phyloP scores from a whole-genome alignment of 208 protist species.

The Vickermania spadyakhi region DNA sequence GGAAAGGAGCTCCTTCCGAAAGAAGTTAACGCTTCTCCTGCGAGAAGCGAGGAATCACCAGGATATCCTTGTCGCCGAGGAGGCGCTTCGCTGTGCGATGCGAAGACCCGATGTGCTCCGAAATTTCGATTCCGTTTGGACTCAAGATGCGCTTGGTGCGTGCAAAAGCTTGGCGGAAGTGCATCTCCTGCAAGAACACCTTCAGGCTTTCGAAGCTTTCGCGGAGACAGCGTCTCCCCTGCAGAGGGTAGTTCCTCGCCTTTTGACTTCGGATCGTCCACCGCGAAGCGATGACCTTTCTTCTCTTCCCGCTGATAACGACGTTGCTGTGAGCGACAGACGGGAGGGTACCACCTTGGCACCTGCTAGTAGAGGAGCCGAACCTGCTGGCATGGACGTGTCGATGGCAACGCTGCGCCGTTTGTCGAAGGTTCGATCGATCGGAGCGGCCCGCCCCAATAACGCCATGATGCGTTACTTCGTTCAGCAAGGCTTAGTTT shows the following conservation, averaged over 20 bases:
- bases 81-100: conserved; percentile 30
- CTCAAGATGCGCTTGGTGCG: conserved; percentile 50
- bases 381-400: conserved; percentile 10
- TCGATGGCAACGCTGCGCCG: conserved; percentile 19
- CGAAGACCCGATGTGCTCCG: conserved; percentile 13
- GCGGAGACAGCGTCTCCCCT: not conserved
- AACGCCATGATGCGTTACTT: conserved; percentile 77
- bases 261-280: not conserved
- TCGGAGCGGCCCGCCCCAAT: conserved; percentile 39
- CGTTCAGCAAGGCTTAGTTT: conserved; percentile 54
- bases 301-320: too few species aligned
- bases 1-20: conserved; percentile 37
- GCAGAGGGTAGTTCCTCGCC: not conserved
- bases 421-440: conserved; percentile 24
- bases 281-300: too few species aligned
- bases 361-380: conserved; percentile 6
- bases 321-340: too few species aligned
- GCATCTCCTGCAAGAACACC: conserved; percentile 19
- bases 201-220: conserved; percentile 9
- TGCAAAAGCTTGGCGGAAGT: conserved; percentile 39
- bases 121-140: conserved; percentile 42
- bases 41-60: conserved; percentile 42
- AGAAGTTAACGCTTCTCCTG: conserved; percentile 40
- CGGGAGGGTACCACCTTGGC: conserved; percentile 2
- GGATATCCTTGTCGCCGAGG: conserved; percentile 29